These are phyloP conservation scores for Blepharisma undulans DNA, from an alignment of 169 alveolate species.

Conservation along the genomic window DNA sequence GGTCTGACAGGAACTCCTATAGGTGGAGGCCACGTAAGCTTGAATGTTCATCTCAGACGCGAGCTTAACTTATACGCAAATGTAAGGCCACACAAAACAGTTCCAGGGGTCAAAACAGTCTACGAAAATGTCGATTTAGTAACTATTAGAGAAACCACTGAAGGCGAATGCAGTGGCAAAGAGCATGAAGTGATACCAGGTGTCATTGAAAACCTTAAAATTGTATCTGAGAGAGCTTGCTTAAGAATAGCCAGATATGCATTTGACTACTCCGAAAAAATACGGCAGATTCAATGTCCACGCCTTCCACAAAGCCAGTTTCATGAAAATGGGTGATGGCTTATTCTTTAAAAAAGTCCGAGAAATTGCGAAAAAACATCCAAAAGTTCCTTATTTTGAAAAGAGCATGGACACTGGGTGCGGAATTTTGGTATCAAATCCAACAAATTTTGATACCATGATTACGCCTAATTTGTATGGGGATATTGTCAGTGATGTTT, in stretches of 20 bases:
- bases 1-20: constrained; percentile 77
- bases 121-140: constrained; percentile 68
- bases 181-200: constrained; percentile 72
- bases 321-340: constrained; percentile 83
- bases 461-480: constrained; percentile 86
- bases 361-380: constrained; percentile 74
- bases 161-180: constrained; percentile 75
- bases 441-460: constrained; percentile 72
- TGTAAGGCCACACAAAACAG: constrained; percentile 70
- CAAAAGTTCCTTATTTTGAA: constrained; percentile 70
- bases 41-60: constrained; percentile 69
- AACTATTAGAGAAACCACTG: constrained; percentile 80
- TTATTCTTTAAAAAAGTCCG: constrained; percentile 70
- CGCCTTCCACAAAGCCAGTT: constrained; percentile 84
- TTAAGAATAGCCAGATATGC: constrained; percentile 64
- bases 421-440: constrained; percentile 72
- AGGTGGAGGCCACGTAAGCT: constrained; percentile 71
- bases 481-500: constrained; percentile 82
- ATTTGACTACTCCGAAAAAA: constrained; percentile 65
- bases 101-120: constrained; percentile 59
- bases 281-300: constrained; percentile 62
- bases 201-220: constrained; percentile 67
- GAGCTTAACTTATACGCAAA: constrained; percentile 67
- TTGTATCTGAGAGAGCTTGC: constrained; percentile 65
- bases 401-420: constrained; percentile 77